A percentile compares a stretch with the other conserved stretches of the same genome.
Evolutionary conservation across 2,329 filamentous ascomycete genomes (phyloP).

Genomic region (Calonectria honghensis): DNA sequence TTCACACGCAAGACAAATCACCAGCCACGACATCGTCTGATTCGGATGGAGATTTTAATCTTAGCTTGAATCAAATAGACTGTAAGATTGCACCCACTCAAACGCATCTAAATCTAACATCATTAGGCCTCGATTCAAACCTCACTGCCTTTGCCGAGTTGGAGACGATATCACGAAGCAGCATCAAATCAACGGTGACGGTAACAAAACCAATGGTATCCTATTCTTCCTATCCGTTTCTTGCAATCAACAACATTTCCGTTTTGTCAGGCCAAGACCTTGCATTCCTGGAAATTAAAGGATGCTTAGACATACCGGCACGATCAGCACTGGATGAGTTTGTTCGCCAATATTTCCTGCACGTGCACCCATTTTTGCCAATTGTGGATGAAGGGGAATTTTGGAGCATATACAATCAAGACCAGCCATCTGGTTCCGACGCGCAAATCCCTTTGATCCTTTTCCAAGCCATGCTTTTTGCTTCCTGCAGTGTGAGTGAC

Average conservation of each 20-base stretch:
- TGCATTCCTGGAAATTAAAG: conserved; percentile 17
- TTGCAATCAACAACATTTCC: conserved; percentile 7
- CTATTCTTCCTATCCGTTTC: conserved; percentile 6
- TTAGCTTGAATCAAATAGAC: neutral
- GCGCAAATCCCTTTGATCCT: neutral
- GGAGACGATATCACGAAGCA: neutral
- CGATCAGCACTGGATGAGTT: conserved; percentile 13
- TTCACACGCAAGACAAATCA: neutral
- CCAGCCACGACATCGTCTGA: neutral
- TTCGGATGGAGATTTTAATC: neutral
- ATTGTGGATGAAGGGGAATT: conserved; percentile 17
- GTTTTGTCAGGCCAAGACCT: conserved; percentile 7
- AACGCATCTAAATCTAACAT: neutral
- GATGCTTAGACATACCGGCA: conserved; percentile 11
- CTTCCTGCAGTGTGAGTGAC: conserved; percentile 23
- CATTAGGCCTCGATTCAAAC: neutral
- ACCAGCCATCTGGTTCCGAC: neutral
- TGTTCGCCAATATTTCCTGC: conserved; percentile 20
- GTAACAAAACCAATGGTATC: neutral
- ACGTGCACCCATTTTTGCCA: conserved; percentile 17
- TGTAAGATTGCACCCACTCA: neutral
- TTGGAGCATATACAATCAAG: conserved; percentile 18
- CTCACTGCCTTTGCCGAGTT: neutral
- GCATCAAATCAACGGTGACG: neutral
- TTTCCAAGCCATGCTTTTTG: conserved; percentile 24